phyloP scores from a whole-genome alignment of 192 early-diverging fungal genomes.

The Dissophora globulifera region DNA sequence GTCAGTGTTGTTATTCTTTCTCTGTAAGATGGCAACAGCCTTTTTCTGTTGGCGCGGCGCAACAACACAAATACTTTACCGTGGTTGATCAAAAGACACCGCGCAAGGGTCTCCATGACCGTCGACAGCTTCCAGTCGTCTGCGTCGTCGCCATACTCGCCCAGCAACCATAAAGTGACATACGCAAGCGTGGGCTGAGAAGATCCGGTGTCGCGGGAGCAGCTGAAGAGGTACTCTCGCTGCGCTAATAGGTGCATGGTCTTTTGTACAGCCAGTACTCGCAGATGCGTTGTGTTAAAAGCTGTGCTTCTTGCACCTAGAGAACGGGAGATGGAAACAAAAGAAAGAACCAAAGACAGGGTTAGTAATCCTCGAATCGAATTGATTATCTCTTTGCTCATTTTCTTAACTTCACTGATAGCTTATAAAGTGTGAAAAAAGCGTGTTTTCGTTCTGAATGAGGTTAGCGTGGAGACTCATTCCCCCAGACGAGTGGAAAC shows the following conservation, averaged over 20 bases:
- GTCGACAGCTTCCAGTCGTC: constrained; percentile 5
- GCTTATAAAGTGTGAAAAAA: neutral
- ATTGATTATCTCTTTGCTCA: too few relatives aligned
- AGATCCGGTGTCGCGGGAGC: too few relatives aligned
- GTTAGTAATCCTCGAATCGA: too few relatives aligned
- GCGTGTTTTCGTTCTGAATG: neutral
- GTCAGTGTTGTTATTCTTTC: too few relatives aligned
- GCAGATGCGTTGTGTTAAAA: constrained; percentile 17
- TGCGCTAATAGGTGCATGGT: constrained; percentile 15
- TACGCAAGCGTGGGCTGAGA: constrained; percentile 11
- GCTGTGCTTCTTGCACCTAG: constrained; percentile 31
- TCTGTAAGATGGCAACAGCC: too few relatives aligned
- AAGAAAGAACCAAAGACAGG: neutral
- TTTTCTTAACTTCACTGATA: too few relatives aligned
- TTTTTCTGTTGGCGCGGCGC: too few relatives aligned
- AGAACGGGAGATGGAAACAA: neutral
- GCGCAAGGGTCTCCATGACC: constrained; percentile 11
- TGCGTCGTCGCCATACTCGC: constrained; percentile 30
- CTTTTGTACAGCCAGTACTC: constrained; percentile 25
- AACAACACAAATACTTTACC: too few relatives aligned
- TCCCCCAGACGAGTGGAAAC: too few relatives aligned
- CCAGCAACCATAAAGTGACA: constrained; percentile 27
- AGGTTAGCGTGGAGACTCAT: too few relatives aligned
- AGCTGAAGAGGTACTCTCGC: neutral
- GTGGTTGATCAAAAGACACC: constrained; percentile 31